These are phyloP conservation scores for Phellinidium pouzarii DNA, from an alignment of 1,284 basidiomycete species.

Conservation along the genomic window DNA sequence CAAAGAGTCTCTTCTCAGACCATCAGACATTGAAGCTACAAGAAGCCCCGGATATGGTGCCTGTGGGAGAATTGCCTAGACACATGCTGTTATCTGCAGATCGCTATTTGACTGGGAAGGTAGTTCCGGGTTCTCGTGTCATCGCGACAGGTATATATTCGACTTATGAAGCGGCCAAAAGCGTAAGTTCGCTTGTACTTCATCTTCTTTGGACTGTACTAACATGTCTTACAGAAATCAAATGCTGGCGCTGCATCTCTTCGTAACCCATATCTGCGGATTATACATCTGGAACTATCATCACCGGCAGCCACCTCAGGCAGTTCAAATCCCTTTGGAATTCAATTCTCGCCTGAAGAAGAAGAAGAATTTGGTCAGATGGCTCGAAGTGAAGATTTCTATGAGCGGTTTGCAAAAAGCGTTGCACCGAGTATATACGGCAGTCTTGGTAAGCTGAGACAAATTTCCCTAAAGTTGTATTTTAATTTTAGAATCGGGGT, in stretches of 20 bases:
- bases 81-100: conserved; percentile 95
- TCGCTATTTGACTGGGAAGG: conserved; percentile 82
- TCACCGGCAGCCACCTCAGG: conserved; percentile 66
- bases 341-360: conserved; percentile 90
- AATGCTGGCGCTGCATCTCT: conserved; percentile 70
- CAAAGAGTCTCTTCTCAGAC: conserved; percentile 92
- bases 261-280: conserved; percentile 90
- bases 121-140: conserved; percentile 91
- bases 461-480: not conserved
- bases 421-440: conserved; percentile 98
- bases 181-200: conserved; percentile 39
- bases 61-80: conserved; percentile 94
- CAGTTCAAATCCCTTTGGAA: conserved; percentile 70
- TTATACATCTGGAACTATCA: conserved; percentile 87
- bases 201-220: conserved; percentile 1
- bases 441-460: conserved; percentile 61
- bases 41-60: conserved; percentile 99
- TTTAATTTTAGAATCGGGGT: conserved; percentile 13
- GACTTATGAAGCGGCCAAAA: conserved; percentile 85
- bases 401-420: conserved; percentile 90
- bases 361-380: conserved; percentile 94
- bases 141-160: conserved; percentile 97
- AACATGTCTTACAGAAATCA: conserved; percentile 47
- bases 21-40: conserved; percentile 97
- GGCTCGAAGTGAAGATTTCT: conserved; percentile 85